Evolutionary conservation across 768 basidiomycete species (phyloP), one percentile per base, ranked within the genome.

Genomic region (Suillus cothurnatus): DNA sequence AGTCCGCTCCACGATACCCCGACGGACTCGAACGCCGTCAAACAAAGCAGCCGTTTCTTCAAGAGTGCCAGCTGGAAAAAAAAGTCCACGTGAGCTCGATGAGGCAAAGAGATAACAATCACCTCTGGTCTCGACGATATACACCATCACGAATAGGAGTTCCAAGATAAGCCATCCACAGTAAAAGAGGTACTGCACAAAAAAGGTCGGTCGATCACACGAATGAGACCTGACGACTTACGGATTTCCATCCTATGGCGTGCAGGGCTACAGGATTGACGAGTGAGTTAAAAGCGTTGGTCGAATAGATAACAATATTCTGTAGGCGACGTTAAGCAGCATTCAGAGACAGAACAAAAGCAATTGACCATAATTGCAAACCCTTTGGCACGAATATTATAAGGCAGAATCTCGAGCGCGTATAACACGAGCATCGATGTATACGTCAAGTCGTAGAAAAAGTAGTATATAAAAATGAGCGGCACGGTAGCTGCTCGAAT

Each of bases 351-450:
- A n/a, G 28, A 3, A 21, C n/a, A 50, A 55, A 26, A 17, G 12
- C 32, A n/a, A 72, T 81, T 19, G 65, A 88, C 88, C 88, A 93
- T 91, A 39, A 91, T 72, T 5, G 91, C 88, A 66, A 92, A 89
- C 0, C 92, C 92, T 71, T 89, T 92, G 11, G 93, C 93, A 62
- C 94, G 88, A 64, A 94, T 88, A 64, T 81, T 82, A 76, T 87
- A 93, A 0, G 93, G 93, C 6, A 95, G 75, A 67, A 95, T 94
- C 73, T 95, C 94, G 64, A 94, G 79, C 8, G 85, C 82, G 68
- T 87, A 88, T 0, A 82, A 71, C 43, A 86, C 76, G n/a, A 91
- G 80, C 77, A 94, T 84, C 7, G 93, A 91, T 1, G 88, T 89
- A 73, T 93, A 93, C 34, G 90, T 90, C 63, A 93, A 80, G 69